Evolutionary conservation across 345 rosid species (phyloP).

Genomic region (Anacardium occidentale): DNA sequence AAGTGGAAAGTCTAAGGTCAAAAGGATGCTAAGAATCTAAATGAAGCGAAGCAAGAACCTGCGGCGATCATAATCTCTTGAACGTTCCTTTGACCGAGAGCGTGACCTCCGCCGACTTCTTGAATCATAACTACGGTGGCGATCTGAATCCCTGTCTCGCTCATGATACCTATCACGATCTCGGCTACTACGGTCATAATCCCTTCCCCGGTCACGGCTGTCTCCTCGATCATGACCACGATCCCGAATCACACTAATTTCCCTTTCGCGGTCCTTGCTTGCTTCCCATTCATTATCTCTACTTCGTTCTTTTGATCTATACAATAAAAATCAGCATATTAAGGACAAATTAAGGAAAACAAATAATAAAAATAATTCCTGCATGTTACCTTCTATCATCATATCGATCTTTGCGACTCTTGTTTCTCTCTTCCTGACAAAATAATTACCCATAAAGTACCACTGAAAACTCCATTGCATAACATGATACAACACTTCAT

Average conservation of each 20-base stretch:
- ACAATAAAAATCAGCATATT: not conserved
- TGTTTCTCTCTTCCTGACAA: slow-evolving; percentile 83
- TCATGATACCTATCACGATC: slow-evolving; percentile 82
- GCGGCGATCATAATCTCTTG: slow-evolving; percentile 82
- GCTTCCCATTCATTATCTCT: slow-evolving; percentile 32
- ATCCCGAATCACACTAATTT: slow-evolving; percentile 68
- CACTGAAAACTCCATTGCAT: slow-evolving; percentile 23
- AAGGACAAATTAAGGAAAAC: not conserved
- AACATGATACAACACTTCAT: slow-evolving; percentile 13
- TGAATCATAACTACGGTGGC: slow-evolving; percentile 73
- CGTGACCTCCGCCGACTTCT: slow-evolving; percentile 76
- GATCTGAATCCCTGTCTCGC: slow-evolving; percentile 67
- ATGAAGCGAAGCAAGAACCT: slow-evolving; percentile 41
- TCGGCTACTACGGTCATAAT: slow-evolving; percentile 80
- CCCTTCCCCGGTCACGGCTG: slow-evolving; percentile 77
- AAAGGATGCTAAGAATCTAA: not conserved
- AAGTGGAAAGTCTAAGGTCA: not conserved
- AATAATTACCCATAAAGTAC: slow-evolving; percentile 28
- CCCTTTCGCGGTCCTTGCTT: slow-evolving; percentile 51
- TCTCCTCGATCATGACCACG: slow-evolving; percentile 57
- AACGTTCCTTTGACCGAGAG: slow-evolving; percentile 74
- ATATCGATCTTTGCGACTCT: slow-evolving; percentile 54
- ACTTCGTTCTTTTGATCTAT: slow-evolving; percentile 81
- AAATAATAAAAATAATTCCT: not conserved
- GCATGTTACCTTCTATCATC: slow-evolving; percentile 50